Evolutionary conservation across 192 early-diverging fungal species (phyloP).

Genomic region (Podila epicladia): DNA sequence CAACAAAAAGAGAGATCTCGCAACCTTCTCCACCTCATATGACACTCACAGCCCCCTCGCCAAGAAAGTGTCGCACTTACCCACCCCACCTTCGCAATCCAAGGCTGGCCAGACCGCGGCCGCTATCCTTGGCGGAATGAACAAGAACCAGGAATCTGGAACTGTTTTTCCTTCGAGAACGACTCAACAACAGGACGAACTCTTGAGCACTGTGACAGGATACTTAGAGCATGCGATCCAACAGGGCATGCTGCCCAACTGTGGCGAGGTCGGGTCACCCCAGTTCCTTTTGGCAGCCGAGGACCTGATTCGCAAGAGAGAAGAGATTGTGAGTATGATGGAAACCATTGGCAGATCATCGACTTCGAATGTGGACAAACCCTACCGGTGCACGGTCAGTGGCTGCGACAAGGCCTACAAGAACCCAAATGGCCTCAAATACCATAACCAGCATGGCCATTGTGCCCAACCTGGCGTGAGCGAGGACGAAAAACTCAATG

Average conservation of each 20-base stretch:
- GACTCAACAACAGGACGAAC: constrained; percentile 24
- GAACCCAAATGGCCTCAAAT: constrained; percentile 98
- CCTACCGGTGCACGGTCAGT: constrained; percentile 83
- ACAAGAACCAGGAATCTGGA: background rate
- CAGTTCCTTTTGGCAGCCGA: constrained; percentile 33
- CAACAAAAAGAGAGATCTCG: constrained; percentile 43
- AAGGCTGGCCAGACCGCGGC: constrained; percentile 1
- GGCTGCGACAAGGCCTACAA: constrained; percentile 97
- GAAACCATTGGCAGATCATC: constrained; percentile 36
- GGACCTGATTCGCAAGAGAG: constrained; percentile 37
- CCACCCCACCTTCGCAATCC: background rate
- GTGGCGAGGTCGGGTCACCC: constrained; percentile 37
- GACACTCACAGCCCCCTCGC: constrained; percentile 48
- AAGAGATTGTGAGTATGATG: constrained; percentile 47
- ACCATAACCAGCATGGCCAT: constrained; percentile 96
- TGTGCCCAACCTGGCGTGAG: constrained; percentile 66
- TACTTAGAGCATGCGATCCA: constrained; percentile 45
- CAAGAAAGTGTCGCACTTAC: constrained; percentile 35
- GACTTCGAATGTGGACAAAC: constrained; percentile 67
- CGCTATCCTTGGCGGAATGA: background rate
- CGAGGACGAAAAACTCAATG: constrained; percentile 65
- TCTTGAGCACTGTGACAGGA: constrained; percentile 34
- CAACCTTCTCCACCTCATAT: constrained; percentile 44
- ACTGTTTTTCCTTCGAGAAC: background rate
- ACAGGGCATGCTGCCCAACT: constrained; percentile 35